A percentile compares a stretch with the other conserved stretches of the same genome.
These are phyloP conservation scores for Helotiales sp. DNA, from an alignment of 2,329 filamentous ascomycete genomes.

Conservation along the genomic window DNA sequence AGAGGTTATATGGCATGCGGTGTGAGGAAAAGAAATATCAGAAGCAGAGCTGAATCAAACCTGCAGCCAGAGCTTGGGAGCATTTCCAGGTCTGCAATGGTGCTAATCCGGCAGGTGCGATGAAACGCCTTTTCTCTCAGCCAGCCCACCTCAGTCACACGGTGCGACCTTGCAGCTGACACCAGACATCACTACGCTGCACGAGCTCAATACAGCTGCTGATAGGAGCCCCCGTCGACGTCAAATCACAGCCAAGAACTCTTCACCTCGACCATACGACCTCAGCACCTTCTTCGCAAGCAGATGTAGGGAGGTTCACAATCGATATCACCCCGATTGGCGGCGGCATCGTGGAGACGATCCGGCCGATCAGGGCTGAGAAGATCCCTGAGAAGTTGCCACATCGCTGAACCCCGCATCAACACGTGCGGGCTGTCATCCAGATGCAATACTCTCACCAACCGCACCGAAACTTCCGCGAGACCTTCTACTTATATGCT, in stretches of 20 bases:
- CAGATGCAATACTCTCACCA: background rate
- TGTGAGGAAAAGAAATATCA: background rate
- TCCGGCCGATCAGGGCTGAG: too few species aligned
- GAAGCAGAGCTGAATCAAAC: background rate
- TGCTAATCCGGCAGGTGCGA: background rate
- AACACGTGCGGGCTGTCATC: background rate
- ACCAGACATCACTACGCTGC: background rate
- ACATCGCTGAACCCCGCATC: background rate
- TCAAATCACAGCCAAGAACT: too few species aligned
- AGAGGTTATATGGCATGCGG: background rate
- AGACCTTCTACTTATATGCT: background rate
- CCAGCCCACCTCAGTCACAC: conserved; percentile 1
- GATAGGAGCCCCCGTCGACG: too few species aligned
- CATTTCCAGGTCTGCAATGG: background rate
- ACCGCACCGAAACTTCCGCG: too few species aligned
- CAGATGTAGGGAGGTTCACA: background rate
- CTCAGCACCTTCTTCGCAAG: too few species aligned
- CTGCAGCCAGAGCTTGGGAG: background rate
- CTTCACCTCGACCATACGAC: too few species aligned
- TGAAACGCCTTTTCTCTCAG: background rate
- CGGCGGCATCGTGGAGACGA: background rate
- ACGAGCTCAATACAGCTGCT: background rate
- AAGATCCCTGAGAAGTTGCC: background rate
- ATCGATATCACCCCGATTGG: background rate
- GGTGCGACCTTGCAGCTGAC: background rate